Evolutionary conservation across 148 eudicot genomes (phyloP).

Genomic region (Dianthus caryophyllus): DNA sequence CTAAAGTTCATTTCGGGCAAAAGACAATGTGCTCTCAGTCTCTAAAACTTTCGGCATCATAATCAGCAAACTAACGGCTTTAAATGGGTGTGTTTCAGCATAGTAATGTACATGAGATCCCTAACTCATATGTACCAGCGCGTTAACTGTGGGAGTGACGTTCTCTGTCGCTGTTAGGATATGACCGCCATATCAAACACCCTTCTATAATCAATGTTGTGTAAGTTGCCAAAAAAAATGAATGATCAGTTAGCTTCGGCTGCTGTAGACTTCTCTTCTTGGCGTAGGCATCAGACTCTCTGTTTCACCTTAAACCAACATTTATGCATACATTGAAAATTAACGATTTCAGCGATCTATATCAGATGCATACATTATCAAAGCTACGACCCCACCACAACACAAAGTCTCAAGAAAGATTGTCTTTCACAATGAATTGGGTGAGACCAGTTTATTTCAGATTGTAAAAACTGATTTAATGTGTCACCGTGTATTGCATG

Average conservation of each 20-base stretch:
- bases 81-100: slow-evolving; percentile 18
- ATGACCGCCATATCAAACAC: slow-evolving; percentile 12
- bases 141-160: slow-evolving; percentile 10
- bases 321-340: background rate
- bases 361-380: background rate
- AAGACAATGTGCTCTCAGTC: background rate
- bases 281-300: slow-evolving; percentile 32
- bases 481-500: too few relatives aligned
- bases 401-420: too few relatives aligned
- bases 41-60: slow-evolving; percentile 11
- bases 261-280: slow-evolving; percentile 36
- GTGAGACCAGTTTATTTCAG: too few relatives aligned
- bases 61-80: slow-evolving; percentile 12
- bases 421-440: too few relatives aligned
- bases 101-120: slow-evolving; percentile 14
- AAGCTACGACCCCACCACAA: background rate
- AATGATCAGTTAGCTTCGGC: slow-evolving; percentile 24
- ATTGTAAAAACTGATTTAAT: too few relatives aligned
- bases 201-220: slow-evolving; percentile 7
- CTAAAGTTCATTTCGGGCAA: slow-evolving; percentile 12
- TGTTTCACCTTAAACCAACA: slow-evolving; percentile 21
- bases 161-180: slow-evolving; percentile 8
- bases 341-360: background rate
- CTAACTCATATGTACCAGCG: slow-evolving; percentile 26
- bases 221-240: background rate